A percentile compares a stretch with the other conserved stretches of the same genome.
Evolutionary conservation across 2,329 filamentous ascomycete genomes (phyloP).

Genomic region (Chaetothyriales sp.): DNA sequence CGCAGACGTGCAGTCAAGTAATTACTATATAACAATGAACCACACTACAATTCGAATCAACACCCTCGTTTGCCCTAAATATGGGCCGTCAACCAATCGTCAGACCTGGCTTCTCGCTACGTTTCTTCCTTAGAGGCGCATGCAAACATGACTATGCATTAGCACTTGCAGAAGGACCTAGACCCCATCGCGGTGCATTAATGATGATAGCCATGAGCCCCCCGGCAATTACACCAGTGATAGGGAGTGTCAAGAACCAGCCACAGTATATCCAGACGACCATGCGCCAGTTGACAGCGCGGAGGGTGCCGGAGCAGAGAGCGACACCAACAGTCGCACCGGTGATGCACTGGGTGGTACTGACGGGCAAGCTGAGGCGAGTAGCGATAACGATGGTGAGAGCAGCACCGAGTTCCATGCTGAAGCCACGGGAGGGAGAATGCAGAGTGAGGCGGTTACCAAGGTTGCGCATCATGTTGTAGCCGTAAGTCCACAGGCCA

Average conservation of each 20-base stretch:
- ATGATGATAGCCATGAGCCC: constrained; percentile 40
- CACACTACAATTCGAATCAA: not conserved
- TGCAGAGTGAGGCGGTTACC: constrained; percentile 68
- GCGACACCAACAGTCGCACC: constrained; percentile 41
- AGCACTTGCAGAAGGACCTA: not conserved
- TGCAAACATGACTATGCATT: not conserved
- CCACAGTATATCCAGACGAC: constrained; percentile 52
- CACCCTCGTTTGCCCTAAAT: not conserved
- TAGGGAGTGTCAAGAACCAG: constrained; percentile 53
- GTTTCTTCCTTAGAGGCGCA: not conserved
- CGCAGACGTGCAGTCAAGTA: too few species aligned
- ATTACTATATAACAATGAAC: not conserved
- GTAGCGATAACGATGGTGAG: constrained; percentile 64
- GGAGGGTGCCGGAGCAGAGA: constrained; percentile 56
- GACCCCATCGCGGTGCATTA: constrained; percentile 43
- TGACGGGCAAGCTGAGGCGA: constrained; percentile 60
- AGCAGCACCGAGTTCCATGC: constrained; percentile 68
- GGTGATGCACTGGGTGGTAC: constrained; percentile 68
- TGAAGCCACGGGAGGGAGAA: constrained; percentile 43
- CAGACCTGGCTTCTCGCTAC: too few species aligned
- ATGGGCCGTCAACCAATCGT: not conserved
- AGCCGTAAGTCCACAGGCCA: constrained; percentile 62
- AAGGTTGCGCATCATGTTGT: constrained; percentile 79
- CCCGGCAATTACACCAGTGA: constrained; percentile 44
- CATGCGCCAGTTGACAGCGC: constrained; percentile 62